Base-by-base conservation (phyloP, 2,329 filamentous ascomycete species). In the Sporothrix variecibatus region DNA sequence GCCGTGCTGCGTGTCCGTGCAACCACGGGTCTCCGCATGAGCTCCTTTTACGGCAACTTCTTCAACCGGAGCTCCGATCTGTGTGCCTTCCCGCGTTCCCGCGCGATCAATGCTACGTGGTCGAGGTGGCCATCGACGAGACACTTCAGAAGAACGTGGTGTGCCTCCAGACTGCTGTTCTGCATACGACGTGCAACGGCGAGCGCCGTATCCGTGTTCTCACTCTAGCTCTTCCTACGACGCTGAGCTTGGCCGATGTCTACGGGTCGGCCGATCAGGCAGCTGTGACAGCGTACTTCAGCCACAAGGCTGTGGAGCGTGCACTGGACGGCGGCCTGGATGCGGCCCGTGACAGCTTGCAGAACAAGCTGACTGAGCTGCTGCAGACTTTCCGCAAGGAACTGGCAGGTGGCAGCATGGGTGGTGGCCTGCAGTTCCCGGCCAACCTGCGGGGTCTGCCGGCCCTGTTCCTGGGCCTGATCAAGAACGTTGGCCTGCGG, bases 41-140 rank as follows among this genome's bases (percentile, higher is more conserved):
- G 92, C 85, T 95, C 95, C 1, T 99, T 99, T 84, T 99, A 98
- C 83, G 96, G 96, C 78, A 99, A 99, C 85, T 99, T 99, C 84
- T 99, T 99, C 88, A 99, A 98, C 86, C 90, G 96, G 78, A 97
- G 94, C 81, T 98, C 95, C 20, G 96, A 99, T 84, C 90, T 99
- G 43, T 98, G 96, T 82, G 96, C 96, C 15, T 99, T 99, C 87
- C 96, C 1, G 95, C 96, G 0, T 98, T 99, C 86, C 96, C 96
- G 43, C 92, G 96, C 81, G 96, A 99, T 80, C 96, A 99, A 82
- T 94, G 93, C 76, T 98, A 98, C 81, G 96, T 98, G 60, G 95
- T 99, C 26, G 96, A 99, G 83, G 97, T 99, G 73, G 95, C 96
- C 17, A 98, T 99, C 77, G 96, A 99, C 79, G 96, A 99, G 85